Percentiles rank a stretch among this genome's conserved stretches.
Evolutionary conservation across 169 alveolate species (phyloP).

Genomic region (Plasmodium knowlesi): DNA sequence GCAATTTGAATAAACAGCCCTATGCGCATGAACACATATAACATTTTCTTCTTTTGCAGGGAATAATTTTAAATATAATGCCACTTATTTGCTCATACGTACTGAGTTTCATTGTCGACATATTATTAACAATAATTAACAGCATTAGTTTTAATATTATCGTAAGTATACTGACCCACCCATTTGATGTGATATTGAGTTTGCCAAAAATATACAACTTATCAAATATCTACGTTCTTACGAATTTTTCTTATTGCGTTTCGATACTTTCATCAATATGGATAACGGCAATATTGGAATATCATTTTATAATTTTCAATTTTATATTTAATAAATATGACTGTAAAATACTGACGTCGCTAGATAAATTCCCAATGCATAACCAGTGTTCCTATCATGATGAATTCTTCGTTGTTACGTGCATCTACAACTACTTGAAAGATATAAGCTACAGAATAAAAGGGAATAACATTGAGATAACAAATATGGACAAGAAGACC

Average conservation of each 20-base stretch:
- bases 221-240: slow-evolving; percentile 69
- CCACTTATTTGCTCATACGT: slow-evolving; percentile 69
- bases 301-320: slow-evolving; percentile 68
- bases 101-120: slow-evolving; percentile 62
- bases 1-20: not conserved
- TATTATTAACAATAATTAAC: slow-evolving; percentile 59
- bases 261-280: slow-evolving; percentile 72
- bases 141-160: slow-evolving; percentile 45
- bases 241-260: slow-evolving; percentile 56
- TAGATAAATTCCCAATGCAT: slow-evolving; percentile 67
- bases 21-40: not conserved
- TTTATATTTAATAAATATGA: slow-evolving; percentile 68
- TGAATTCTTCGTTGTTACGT: slow-evolving; percentile 69
- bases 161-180: slow-evolving; percentile 52
- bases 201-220: slow-evolving; percentile 62
- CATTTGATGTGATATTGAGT: slow-evolving; percentile 71
- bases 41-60: slow-evolving; percentile 39
- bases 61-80: slow-evolving; percentile 62
- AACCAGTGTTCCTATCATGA: slow-evolving; percentile 67
- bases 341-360: slow-evolving; percentile 48
- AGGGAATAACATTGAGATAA: slow-evolving; percentile 63
- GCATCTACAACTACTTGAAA: slow-evolving; percentile 60
- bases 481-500: slow-evolving; percentile 68
- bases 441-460: slow-evolving; percentile 64
- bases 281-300: slow-evolving; percentile 68